Evolutionary conservation across 1,284 basidiomycete genomes (phyloP).

Genomic region (Cronartium ribicola): DNA sequence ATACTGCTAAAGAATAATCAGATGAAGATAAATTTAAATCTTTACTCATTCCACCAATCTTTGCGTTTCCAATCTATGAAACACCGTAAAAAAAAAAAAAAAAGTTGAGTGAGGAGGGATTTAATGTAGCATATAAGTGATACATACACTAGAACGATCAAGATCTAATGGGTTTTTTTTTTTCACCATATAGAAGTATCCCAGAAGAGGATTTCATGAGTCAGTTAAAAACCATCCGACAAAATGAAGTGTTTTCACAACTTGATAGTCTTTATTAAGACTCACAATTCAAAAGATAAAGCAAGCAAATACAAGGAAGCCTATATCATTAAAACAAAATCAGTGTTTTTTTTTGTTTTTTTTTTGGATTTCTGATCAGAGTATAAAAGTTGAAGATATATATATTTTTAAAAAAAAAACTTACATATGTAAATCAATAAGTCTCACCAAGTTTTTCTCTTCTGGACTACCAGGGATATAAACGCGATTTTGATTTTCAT

Average conservation of each 20-base stretch:
- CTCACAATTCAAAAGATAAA: constrained; percentile 6
- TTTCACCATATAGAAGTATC: too few species aligned
- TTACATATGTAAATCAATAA: not conserved
- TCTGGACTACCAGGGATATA: not conserved
- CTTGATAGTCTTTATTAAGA: not conserved
- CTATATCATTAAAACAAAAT: not conserved
- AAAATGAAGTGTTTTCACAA: too few species aligned
- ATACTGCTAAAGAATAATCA: constrained; percentile 5
- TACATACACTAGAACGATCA: constrained; percentile 8
- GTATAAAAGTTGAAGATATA: too few species aligned
- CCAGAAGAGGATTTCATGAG: too few species aligned
- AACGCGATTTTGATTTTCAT: not conserved
- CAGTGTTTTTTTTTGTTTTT: not conserved
- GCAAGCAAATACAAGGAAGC: constrained; percentile 1
- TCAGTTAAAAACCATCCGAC: too few species aligned
- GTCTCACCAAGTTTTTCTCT: not conserved
- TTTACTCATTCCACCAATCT: constrained; percentile 4
- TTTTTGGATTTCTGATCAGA: too few species aligned
- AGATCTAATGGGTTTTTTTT: not conserved
- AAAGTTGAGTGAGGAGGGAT: not conserved
- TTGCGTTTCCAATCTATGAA: not conserved
- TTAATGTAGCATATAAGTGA: not conserved
- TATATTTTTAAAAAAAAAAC: not conserved
- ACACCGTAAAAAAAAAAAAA: not conserved
- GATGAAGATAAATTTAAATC: constrained; percentile 9